Evolutionary conservation across 192 early-diverging fungal species (phyloP).

Genomic region (Linnemannia exigua): DNA sequence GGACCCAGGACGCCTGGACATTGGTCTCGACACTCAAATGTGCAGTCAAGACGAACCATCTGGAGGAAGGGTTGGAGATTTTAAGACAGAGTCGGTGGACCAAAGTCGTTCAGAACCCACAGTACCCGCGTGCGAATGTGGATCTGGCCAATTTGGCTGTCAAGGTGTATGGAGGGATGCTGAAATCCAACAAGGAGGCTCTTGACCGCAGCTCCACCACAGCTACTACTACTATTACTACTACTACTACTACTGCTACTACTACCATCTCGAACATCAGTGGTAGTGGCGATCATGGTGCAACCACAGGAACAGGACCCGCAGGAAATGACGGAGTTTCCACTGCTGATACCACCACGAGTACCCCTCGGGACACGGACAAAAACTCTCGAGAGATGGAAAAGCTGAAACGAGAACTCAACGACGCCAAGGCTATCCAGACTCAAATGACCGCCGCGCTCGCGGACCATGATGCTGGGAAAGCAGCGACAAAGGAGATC

Average conservation of each 20-base stretch:
- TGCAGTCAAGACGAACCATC: conserved; percentile 43
- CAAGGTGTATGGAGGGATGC: conserved; percentile 9
- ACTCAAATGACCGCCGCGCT: not conserved
- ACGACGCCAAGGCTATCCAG: conserved; percentile 2
- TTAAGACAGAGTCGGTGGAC: conserved; percentile 26
- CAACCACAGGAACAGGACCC: not conserved
- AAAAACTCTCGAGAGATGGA: not conserved
- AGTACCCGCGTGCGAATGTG: conserved; percentile 40
- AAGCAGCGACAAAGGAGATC: not conserved
- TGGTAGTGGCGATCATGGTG: not conserved
- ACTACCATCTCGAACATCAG: too few relatives aligned
- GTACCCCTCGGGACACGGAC: too few relatives aligned
- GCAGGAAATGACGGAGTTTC: not conserved
- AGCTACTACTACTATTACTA: too few relatives aligned
- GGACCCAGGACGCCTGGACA: conserved; percentile 37
- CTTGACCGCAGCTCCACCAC: not conserved
- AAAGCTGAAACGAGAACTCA: not conserved
- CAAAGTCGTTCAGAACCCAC: conserved; percentile 14
- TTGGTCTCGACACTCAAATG: conserved; percentile 29
- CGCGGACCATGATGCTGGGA: conserved; percentile 13
- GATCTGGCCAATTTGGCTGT: conserved; percentile 27
- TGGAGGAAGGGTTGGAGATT: conserved; percentile 29
- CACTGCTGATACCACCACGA: too few relatives aligned
- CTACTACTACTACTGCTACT: too few relatives aligned
- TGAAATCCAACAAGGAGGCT: not conserved